Evolutionary conservation across 305 asterid genomes (phyloP).

Genomic region (Nicotiana rustica): DNA sequence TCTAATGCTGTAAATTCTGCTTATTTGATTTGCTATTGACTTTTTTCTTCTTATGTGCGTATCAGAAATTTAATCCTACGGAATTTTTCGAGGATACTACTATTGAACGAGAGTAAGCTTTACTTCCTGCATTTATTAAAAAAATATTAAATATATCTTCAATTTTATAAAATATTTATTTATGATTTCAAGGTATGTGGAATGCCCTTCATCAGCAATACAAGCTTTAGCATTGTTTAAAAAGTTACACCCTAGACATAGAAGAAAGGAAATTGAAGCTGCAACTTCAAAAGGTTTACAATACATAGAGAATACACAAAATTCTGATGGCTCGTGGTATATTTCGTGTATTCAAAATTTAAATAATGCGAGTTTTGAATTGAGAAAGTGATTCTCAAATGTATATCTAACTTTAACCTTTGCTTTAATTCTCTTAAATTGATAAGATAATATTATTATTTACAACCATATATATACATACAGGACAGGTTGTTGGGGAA

Average conservation of each 20-base stretch:
- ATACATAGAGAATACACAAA: conserved; percentile 51
- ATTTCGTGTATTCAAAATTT: no score
- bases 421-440: neutral
- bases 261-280: conserved; percentile 52
- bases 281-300: conserved; percentile 45
- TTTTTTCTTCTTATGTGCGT: neutral
- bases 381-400: no score
- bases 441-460: neutral
- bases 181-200: conserved; percentile 50
- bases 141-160: neutral
- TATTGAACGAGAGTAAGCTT: conserved; percentile 61
- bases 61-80: conserved; percentile 57
- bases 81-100: conserved; percentile 55
- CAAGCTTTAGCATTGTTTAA: conserved; percentile 51
- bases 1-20: no score
- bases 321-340: conserved; percentile 71
- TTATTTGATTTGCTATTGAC: no score
- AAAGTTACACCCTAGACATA: conserved; percentile 47
- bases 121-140: neutral
- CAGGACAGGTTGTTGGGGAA: conserved; percentile 70
- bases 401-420: no score
- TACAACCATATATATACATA: neutral
- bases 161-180: neutral
- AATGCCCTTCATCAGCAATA: conserved; percentile 64
- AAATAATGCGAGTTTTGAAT: no score